Base-by-base conservation (phyloP, 768 basidiomycete genomes). In the Leccinum rimulosum region DNA sequence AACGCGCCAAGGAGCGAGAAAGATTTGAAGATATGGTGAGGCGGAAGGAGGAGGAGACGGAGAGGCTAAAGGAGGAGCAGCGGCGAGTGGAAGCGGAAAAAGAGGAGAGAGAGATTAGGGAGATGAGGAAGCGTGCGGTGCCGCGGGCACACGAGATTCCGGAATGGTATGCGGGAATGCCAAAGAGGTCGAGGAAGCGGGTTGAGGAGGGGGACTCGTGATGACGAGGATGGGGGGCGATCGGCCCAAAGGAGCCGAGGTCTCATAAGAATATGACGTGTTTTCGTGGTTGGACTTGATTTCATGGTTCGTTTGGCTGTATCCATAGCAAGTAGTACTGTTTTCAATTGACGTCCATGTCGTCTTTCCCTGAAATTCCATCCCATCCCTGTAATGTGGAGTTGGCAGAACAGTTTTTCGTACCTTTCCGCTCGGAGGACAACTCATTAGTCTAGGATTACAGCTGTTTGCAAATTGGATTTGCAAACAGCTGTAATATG, bases 141-240 rank as follows among this genome's bases (percentile, higher is more conserved):
- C 86, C 87, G 25, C 83, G 78, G 71, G 89, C 89, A 50, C 79
- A 90, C 68, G 83, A 82, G 65, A 79, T 91, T 27, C 89, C 89
- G 11, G 86, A 84, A 62, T 91, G 89, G 89, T 91, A 91, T 66
- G 84, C 81, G 63, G 80, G 81, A 47, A 84, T 81, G 69, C 87
- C 87, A 64, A 89, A 80, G 80, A 82, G 76, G 73, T 53, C 57
- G 43, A 45, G 43, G 43, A 45, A 45, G 19, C 43, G 43, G 43
- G 43, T 45, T 19, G 19, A 25, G 25, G 25, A 25, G 25, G 3
- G 38, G 15, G 38, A 43, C n/a, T 10, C 19, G 10, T 43, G 40
- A 43, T 19, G 40, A 43, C 8, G 43, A n/a, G 17, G n/a, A 40
- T 17, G 38, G 9, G 38, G 4, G 38, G n/a, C 40, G 4, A 19